phyloP scores from a whole-genome alignment of 1,139 yeast genomes.

The Nakaseomyces nivariensis region DNA sequence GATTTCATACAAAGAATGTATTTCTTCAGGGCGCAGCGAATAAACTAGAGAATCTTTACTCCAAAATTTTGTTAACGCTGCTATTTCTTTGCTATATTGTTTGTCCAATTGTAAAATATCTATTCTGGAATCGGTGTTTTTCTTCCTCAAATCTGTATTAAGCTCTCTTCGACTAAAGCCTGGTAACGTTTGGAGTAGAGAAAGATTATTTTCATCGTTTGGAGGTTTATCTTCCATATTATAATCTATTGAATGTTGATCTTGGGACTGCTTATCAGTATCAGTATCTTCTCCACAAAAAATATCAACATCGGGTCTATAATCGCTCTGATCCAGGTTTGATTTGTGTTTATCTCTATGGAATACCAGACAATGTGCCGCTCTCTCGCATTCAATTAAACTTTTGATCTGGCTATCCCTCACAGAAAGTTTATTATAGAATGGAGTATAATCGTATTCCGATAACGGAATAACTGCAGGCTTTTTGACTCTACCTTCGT shows the following conservation, averaged over 20 bases:
- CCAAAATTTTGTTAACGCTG: slow-evolving; percentile 16
- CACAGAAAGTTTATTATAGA: slow-evolving; percentile 16
- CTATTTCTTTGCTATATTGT: slow-evolving; percentile 8
- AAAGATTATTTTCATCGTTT: slow-evolving; percentile 4
- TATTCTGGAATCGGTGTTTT: neutral
- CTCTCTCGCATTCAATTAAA: slow-evolving; percentile 18
- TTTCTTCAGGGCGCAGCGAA: neutral
- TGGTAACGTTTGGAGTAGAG: slow-evolving; percentile 9
- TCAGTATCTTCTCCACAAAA: slow-evolving; percentile 17
- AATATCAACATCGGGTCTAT: slow-evolving; percentile 21
- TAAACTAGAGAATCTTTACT: slow-evolving; percentile 7
- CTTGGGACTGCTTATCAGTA: neutral
- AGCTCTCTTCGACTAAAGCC: slow-evolving; percentile 13
- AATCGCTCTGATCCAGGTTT: slow-evolving; percentile 7
- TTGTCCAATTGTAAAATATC: neutral
- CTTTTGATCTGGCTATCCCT: slow-evolving; percentile 18
- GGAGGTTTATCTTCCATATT: neutral
- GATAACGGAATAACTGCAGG: neutral
- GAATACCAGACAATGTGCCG: slow-evolving; percentile 25
- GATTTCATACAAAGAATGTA: neutral
- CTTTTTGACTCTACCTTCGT: neutral
- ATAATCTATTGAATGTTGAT: neutral
- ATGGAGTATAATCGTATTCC: slow-evolving; percentile 20
- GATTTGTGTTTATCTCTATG: slow-evolving; percentile 16
- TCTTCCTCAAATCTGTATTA: neutral